phyloP scores from a whole-genome alignment of 1,139 yeast species.

The Pneumocystis oryctolagi region DNA sequence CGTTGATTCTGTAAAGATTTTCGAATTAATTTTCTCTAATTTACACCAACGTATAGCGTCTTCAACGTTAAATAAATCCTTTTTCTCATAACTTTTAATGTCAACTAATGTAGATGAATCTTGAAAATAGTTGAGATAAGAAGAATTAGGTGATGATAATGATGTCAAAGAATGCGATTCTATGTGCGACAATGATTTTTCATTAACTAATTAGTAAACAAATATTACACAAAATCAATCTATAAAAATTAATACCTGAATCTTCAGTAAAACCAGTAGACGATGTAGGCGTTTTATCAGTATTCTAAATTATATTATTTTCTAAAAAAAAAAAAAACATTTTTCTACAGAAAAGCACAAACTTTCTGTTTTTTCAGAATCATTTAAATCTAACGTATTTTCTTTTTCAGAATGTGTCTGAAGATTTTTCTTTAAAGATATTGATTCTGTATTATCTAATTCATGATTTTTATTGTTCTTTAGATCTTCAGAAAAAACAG shows the following conservation, averaged over 20 bases:
- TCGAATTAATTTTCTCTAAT: slow-evolving; percentile 12
- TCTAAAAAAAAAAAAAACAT: background rate
- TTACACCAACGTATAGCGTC: background rate
- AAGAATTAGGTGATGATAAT: background rate
- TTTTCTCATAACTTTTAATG: background rate
- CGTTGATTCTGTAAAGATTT: slow-evolving; percentile 14
- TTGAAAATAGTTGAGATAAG: background rate
- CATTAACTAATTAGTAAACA: background rate
- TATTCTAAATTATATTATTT: background rate
- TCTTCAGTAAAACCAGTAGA: background rate
- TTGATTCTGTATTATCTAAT: background rate
- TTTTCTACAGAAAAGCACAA: background rate
- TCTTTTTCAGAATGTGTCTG: background rate
- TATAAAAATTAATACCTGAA: background rate
- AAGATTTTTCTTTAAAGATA: background rate
- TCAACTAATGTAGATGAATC: background rate
- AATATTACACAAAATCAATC: background rate
- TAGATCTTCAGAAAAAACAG: background rate
- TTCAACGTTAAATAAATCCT: background rate
- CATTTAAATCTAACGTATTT: background rate
- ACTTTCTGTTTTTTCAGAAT: background rate
- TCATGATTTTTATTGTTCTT: background rate
- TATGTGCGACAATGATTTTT: background rate
- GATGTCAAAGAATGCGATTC: background rate
- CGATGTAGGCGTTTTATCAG: background rate